These are phyloP conservation scores for Pterocarpus santalinus DNA, from an alignment of 306 rosid species.

Conservation along the genomic window DNA sequence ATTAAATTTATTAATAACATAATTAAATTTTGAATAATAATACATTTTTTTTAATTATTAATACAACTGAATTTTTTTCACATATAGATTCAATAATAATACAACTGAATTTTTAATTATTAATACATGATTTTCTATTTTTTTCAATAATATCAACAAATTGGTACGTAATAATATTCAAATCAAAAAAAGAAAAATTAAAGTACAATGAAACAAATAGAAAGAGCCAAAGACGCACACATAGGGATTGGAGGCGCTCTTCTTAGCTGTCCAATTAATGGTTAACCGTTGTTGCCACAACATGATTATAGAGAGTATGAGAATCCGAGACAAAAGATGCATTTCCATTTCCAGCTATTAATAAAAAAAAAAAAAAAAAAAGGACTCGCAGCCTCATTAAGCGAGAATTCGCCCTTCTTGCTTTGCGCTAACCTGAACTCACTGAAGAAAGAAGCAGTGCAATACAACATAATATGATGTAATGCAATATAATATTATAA, in stretches of 20 bases:
- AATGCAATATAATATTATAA: too few relatives aligned
- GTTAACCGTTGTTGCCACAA: constrained; percentile 28
- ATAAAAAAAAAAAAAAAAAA: neutral
- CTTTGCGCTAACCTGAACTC: constrained; percentile 40
- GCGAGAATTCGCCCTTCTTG: neutral
- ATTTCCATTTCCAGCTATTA: constrained; percentile 13
- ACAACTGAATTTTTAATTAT: too few relatives aligned
- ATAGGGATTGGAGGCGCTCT: constrained; percentile 31
- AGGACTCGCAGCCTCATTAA: constrained; percentile 5
- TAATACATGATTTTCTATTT: too few relatives aligned
- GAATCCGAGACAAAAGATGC: constrained; percentile 28
- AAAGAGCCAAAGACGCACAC: neutral
- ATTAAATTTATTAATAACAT: too few relatives aligned
- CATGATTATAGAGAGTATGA: constrained; percentile 1
- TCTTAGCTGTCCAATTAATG: constrained; percentile 38
- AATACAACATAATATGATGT: too few relatives aligned
- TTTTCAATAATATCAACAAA: too few relatives aligned
- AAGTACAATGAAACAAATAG: neutral
- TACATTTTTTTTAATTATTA: too few relatives aligned
- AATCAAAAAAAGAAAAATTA: neutral
- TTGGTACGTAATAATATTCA: too few relatives aligned
- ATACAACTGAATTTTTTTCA: too few relatives aligned
- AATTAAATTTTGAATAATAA: too few relatives aligned
- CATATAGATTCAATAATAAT: too few relatives aligned
- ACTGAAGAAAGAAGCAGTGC: neutral